Base-by-base conservation (phyloP, 2,329 filamentous ascomycete genomes). In the Pyricularia sp. region DNA sequence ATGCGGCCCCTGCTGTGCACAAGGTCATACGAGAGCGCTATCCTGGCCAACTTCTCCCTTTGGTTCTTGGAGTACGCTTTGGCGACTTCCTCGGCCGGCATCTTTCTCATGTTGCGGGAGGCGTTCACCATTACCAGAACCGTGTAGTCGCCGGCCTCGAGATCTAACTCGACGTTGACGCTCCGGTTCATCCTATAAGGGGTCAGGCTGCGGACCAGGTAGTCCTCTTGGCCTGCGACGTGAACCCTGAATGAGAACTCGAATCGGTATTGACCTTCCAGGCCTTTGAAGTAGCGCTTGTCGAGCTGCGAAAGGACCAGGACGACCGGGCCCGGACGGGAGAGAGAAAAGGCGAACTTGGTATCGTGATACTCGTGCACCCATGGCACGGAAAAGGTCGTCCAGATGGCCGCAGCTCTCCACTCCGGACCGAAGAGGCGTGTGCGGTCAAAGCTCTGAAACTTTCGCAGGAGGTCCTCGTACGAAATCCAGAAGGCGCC, bases 401-500 rank as follows among this genome's bases (percentile, higher is more conserved):
- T 83, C 84, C 84, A 88, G 66, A 81, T 80, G 64, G 84, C 81
- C 19, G 79, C 81, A 63, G 82, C 79, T 59, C 80, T 78, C 85
- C 85, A 88, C 66, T 83, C 79, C 1, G 76, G 72, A 24, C 84
- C 81, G 72, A 88, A 88, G 22, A 88, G 79, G 0, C 85, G 78
- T 0, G 85, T 88, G 16, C 84, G 79, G 70, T 88, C 84, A 64
- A 88, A 82, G 68, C 81, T 79, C 62, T 82, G 81, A 70, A 84
- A 88, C 69, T 87, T 87, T 67, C 81, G 80, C 13, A 88, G 78
- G 64, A 88, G 77, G 69, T 88, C 85, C 63, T 83, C 78, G 69
- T 85, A 87, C 1, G 82, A 79, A 66, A 87, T 86, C 84, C 84
- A 87, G 70, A 87, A 87, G 13, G 84, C 82, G 0, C 83, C 84